phyloP scores from a whole-genome alignment of 192 early-diverging fungal species.

The Entomortierella beljakovae region DNA sequence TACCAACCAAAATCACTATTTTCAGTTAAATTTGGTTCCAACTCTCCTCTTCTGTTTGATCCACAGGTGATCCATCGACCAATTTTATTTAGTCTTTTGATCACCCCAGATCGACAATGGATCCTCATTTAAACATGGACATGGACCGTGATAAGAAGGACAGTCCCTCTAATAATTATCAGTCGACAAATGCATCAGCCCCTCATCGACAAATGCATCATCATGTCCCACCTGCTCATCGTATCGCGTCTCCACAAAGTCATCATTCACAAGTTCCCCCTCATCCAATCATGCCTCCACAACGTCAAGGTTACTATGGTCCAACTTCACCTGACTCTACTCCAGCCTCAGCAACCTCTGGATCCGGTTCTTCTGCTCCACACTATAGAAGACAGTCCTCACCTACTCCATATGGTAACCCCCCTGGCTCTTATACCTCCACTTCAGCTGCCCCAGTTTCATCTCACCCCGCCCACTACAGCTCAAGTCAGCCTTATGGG shows the following conservation, averaged over 20 bases:
- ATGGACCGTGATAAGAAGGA: background rate
- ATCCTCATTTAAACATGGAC: background rate
- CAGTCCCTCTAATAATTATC: background rate
- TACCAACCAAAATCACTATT: background rate
- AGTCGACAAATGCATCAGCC: conserved; percentile 4
- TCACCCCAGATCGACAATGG: conserved; percentile 1
- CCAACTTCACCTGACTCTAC: conserved; percentile 15
- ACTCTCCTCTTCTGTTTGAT: background rate
- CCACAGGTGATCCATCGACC: background rate
- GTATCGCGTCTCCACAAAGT: conserved; percentile 23
- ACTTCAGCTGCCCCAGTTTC: conserved; percentile 1
- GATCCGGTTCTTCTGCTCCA: background rate
- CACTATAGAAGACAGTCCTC: conserved; percentile 32
- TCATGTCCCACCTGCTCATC: conserved; percentile 5
- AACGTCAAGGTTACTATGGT: conserved; percentile 17
- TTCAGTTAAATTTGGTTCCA: background rate
- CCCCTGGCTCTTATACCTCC: conserved; percentile 2
- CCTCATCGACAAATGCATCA: conserved; percentile 4
- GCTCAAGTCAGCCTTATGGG: conserved; percentile 15
- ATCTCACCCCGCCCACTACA: conserved; percentile 14
- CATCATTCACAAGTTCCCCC: conserved; percentile 15
- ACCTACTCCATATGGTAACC: conserved; percentile 26
- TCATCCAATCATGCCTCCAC: conserved; percentile 27
- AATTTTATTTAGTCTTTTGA: background rate
- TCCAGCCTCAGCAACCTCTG: conserved; percentile 2